Evolutionary conservation across 257 asterid genomes (phyloP), one percentile per base, ranked within the genome.

Genomic region (Thymus mandschuricus): DNA sequence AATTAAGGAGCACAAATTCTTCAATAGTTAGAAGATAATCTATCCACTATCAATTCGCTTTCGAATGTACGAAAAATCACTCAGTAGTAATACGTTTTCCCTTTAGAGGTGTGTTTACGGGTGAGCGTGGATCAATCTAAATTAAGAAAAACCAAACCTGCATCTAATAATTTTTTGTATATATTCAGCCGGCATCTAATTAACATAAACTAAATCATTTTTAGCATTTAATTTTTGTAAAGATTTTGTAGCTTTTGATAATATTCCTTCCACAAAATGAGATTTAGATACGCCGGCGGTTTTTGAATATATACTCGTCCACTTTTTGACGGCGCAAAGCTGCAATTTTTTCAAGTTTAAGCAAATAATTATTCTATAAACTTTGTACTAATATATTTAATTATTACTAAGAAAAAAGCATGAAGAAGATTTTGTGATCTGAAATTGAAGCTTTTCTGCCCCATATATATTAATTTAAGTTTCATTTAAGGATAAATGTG

Each of bases 241-340:
- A 33, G 41, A 35, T 52, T 44, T 33, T 66, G 66, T 62, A 60
- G 71, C 76, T 77, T 77, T 65, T 33, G 13, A 72, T 71, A 65
- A 65, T 77, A 65, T 77, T 77, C 75, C 60, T 30, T 29, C n/a
- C 67, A 29, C 21, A 41, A 15, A 44, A 40, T 52, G 73, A 77
- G 75, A 77, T 66, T 60, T 52, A 27, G 74, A 71, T 71, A 66
- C 78, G 81, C 71, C 67, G 50, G 63, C 75, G 78, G 78, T n/a
- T 11, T 48, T 13, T 70, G 68, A 56, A 63, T 70, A 64, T 46
- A 56, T 64, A 70, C 68, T 45, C 48, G 10, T 65, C n/a, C 73
- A 54, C 79, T 78, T 78, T 67, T 78, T 74, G n/a, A 41, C 82
- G 79, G 82, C 79, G 82, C 62, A 73, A 78, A 74, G 81, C 81